Evolutionary conservation across 768 basidiomycete species (phyloP).

Genomic region (Dioszegia crocea): DNA sequence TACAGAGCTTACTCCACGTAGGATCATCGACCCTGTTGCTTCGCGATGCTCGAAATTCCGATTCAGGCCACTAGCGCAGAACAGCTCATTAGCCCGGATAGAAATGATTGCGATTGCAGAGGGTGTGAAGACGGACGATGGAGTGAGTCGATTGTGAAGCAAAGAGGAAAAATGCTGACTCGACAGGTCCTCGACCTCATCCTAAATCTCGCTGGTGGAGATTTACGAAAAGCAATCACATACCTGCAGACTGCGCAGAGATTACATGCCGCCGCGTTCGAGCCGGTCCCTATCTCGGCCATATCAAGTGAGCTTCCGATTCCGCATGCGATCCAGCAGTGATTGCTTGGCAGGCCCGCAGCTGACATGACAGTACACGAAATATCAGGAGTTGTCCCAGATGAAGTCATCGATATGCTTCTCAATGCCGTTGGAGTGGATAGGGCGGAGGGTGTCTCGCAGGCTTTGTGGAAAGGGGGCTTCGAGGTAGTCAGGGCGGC

Average conservation of each 20-base stretch:
- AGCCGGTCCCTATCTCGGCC: slow-evolving; percentile 69
- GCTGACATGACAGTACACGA: slow-evolving; percentile 62
- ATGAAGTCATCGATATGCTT: slow-evolving; percentile 64
- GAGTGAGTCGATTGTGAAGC: slow-evolving; percentile 30
- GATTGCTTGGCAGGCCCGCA: background rate
- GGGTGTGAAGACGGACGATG: slow-evolving; percentile 55
- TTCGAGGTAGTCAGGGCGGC: slow-evolving; percentile 57
- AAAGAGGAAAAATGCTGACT: background rate
- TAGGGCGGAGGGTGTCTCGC: slow-evolving; percentile 45
- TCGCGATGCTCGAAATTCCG: slow-evolving; percentile 99
- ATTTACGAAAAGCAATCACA: slow-evolving; percentile 93
- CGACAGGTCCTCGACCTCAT: slow-evolving; percentile 43
- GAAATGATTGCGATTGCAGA: slow-evolving; percentile 75
- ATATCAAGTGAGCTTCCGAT: slow-evolving; percentile 55
- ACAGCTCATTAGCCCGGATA: slow-evolving; percentile 70
- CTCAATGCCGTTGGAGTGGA: slow-evolving; percentile 71
- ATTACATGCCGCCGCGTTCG: slow-evolving; percentile 67
- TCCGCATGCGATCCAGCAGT: too few species aligned
- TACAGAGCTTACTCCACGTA: slow-evolving; percentile 48
- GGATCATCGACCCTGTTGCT: slow-evolving; percentile 96
- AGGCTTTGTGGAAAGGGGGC: slow-evolving; percentile 35
- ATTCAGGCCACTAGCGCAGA: slow-evolving; percentile 82
- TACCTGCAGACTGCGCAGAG: slow-evolving; percentile 94
- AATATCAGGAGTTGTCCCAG: slow-evolving; percentile 92
- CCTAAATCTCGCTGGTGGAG: slow-evolving; percentile 65